Percentiles rank a stretch among this genome's conserved stretches.
Conservation (phyloP, 371 early-diverging fungal species). For the Rhizopus stolonifer region DNA sequence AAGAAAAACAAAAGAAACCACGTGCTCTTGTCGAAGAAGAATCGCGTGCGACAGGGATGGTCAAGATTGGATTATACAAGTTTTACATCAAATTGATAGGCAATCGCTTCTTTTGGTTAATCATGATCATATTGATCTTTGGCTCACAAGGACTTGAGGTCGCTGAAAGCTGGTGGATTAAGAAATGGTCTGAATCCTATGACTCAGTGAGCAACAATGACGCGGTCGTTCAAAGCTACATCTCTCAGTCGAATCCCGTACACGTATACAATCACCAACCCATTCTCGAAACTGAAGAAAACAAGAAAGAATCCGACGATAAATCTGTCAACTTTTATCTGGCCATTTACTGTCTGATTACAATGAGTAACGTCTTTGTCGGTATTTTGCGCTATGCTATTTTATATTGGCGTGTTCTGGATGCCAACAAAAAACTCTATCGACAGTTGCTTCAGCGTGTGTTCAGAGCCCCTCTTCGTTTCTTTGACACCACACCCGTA, state of each 20-base stretch:
- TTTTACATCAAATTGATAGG: conserved; percentile 53
- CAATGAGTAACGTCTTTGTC: conserved; percentile 30
- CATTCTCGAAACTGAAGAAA: neutral
- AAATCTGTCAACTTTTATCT: conserved; percentile 33
- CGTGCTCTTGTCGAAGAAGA: conserved; percentile 40
- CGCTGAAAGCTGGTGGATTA: conserved; percentile 55
- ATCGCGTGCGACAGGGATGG: conserved; percentile 52
- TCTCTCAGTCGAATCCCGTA: conserved; percentile 18
- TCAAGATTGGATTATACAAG: conserved; percentile 48
- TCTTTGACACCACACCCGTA: conserved; percentile 50
- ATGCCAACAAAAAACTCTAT: conserved; percentile 22
- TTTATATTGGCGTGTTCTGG: conserved; percentile 47
- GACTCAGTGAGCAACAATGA: neutral
- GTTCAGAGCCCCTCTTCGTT: conserved; percentile 35
- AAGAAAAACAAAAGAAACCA: conserved; percentile 19
- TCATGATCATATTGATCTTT: conserved; percentile 35
- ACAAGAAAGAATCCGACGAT: neutral
- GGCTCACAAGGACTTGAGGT: conserved; percentile 55
- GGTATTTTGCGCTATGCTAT: conserved; percentile 33
- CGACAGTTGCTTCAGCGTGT: conserved; percentile 21
- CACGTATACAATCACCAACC: conserved; percentile 8
- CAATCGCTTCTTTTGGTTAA: conserved; percentile 48
- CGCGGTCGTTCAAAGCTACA: neutral
- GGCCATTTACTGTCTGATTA: conserved; percentile 47
- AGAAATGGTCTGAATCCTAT: conserved; percentile 54